phyloP scores from a whole-genome alignment of 2,329 filamentous ascomycete species.

The Talaromyces sp. region DNA sequence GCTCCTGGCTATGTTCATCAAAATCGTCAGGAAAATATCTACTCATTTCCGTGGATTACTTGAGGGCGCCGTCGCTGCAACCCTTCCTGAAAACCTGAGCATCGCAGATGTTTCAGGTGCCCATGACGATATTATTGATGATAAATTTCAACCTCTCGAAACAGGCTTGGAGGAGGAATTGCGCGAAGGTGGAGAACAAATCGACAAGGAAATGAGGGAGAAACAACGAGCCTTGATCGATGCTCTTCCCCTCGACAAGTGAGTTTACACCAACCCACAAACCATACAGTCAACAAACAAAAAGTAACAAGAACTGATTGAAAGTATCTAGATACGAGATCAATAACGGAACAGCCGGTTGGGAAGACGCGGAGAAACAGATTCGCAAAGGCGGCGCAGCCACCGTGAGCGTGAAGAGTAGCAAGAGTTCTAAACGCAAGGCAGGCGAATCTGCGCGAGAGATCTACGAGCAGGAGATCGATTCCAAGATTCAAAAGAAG shows the following conservation, averaged over 20 bases:
- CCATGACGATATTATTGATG: constrained; percentile 65
- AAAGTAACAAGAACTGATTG: constrained; percentile 39
- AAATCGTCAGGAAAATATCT: constrained; percentile 85
- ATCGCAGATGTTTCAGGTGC: constrained; percentile 51
- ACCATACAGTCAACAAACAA: neutral
- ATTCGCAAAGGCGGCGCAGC: constrained; percentile 55
- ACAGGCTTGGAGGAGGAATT: constrained; percentile 75
- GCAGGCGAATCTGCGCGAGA: constrained; percentile 55
- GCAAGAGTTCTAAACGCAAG: constrained; percentile 69
- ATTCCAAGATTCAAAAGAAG: constrained; percentile 43
- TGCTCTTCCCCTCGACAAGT: constrained; percentile 82
- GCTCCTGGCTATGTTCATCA: constrained; percentile 93
- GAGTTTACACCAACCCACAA: constrained; percentile 38
- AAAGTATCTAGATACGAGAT: constrained; percentile 42
- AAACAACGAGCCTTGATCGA: constrained; percentile 88
- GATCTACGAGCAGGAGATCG: constrained; percentile 43
- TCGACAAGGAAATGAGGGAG: constrained; percentile 65
- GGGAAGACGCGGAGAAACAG: constrained; percentile 68
- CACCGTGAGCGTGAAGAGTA: constrained; percentile 74
- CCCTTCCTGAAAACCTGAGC: constrained; percentile 52
- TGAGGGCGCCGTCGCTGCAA: constrained; percentile 66
- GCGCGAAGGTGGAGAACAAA: constrained; percentile 75
- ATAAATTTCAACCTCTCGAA: constrained; percentile 67
- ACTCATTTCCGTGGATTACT: constrained; percentile 72
- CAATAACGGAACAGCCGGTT: constrained; percentile 48